Base-by-base conservation (phyloP, 2,329 filamentous ascomycete species). In the Mariannaea sp. region DNA sequence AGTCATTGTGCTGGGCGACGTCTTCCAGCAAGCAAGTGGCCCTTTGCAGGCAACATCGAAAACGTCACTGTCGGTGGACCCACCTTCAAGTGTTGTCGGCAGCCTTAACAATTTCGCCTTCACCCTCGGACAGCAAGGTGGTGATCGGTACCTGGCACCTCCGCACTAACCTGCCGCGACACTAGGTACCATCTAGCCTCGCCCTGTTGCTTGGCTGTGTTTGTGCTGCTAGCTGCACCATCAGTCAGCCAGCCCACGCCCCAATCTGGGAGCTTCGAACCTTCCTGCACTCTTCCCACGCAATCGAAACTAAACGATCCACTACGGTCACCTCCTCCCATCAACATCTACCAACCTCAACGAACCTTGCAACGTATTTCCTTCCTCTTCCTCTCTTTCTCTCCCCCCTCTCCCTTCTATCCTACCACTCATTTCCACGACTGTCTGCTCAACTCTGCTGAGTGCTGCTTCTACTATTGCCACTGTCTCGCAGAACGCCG, bases 31-130 rank as follows among this genome's bases (percentile, higher is more conserved):
- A 26, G 32, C 36, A 39, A n/a, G 36, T 42, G 48, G 33, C 53
- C 48, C 24, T 29, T 44, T 38, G 64, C 65, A 68, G 67, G 67
- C 68, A 70, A 65, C 68, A 69, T 70, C 65, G 68, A 68, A 65
- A 70, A 68, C 68, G 68, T 70, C 68, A 70, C 68, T 69, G 47
- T 43, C 29, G 16, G 24, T 7, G 33, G 58, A 55, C 62, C 61
- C 64, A 65, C 64, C 53, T 35, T 10, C 7, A 16, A 44, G 55
- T 33, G 40, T 32, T 30, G 55, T n/a, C n/a, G n/a, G n/a, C n/a
- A n/a, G n/a, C 52, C 45, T 49, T 54, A 54, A 54, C 51, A 54
- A 55, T 55, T 51, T 53, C 53, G 48, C 49, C 49, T 39, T 56
- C 44, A 10, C n/a, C 24, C 30, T 48, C 38, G 27, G 51, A 39